Percentiles rank a stretch among this genome's conserved stretches.
Evolutionary conservation across 2,329 filamentous ascomycete genomes (phyloP).

Genomic region (Pestalotiopsis sp.): DNA sequence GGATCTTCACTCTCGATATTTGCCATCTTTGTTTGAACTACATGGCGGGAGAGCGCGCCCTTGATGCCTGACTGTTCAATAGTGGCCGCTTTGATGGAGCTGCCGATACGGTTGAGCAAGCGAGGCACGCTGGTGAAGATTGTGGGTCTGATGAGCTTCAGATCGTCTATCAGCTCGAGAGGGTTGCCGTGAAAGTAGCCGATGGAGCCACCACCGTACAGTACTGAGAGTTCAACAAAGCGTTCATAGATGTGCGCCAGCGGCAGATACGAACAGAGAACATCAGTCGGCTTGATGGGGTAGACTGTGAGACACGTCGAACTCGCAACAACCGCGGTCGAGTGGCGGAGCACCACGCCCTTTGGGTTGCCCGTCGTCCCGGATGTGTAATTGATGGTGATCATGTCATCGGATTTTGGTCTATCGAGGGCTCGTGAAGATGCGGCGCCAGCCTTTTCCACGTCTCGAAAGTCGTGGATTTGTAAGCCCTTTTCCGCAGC

Average conservation of each 20-base stretch:
- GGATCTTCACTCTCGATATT: neutral
- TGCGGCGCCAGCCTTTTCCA: neutral
- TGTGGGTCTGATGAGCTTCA: neutral
- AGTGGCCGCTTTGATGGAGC: neutral
- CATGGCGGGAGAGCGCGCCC: neutral
- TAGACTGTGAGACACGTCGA: neutral
- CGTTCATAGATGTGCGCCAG: neutral
- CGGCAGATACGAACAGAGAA: neutral
- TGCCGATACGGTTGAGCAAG: neutral
- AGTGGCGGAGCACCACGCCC: neutral
- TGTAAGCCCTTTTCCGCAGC: neutral
- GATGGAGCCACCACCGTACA: neutral
- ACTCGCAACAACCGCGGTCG: neutral
- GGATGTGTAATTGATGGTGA: constrained; percentile 17
- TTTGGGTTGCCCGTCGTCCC: constrained; percentile 18
- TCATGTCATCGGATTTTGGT: neutral
- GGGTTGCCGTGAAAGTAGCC: constrained; percentile 1
- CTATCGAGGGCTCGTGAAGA: neutral
- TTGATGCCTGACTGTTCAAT: neutral
- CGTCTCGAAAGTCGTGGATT: neutral
- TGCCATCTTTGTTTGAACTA: neutral
- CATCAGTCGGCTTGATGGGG: neutral
- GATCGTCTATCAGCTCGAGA: neutral
- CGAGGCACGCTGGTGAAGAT: neutral
- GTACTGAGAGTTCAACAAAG: neutral